phyloP scores from a whole-genome alignment of 1,284 basidiomycete genomes.

The Caloboletus firmus region DNA sequence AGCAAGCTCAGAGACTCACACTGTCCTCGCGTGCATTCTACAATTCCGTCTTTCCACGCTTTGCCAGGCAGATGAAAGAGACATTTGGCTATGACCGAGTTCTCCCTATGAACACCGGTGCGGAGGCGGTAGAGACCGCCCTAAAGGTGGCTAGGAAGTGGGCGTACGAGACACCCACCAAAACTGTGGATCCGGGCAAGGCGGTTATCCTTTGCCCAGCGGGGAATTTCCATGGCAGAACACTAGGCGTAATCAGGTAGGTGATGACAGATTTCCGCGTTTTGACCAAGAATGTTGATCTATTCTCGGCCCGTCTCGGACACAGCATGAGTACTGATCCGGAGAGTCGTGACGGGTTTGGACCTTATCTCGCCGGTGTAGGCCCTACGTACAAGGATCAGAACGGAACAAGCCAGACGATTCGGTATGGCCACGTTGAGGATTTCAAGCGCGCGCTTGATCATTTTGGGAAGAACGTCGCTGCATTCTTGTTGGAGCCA shows the following conservation, averaged over 20 bases:
- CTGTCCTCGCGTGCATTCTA: slow-evolving; percentile 97
- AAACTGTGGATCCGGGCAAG: slow-evolving; percentile 54
- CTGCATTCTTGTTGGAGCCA: slow-evolving; percentile 94
- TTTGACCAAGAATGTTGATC: slow-evolving; percentile 7
- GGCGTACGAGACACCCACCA: slow-evolving; percentile 87
- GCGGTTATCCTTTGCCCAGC: slow-evolving; percentile 87
- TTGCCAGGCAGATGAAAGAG: slow-evolving; percentile 83
- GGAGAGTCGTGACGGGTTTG: slow-evolving; percentile 84
- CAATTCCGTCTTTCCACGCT: slow-evolving; percentile 87
- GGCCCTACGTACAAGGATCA: slow-evolving; percentile 72
- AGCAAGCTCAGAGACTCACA: slow-evolving; percentile 89
- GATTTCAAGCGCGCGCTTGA: slow-evolving; percentile 85
- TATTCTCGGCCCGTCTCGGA: slow-evolving; percentile 12
- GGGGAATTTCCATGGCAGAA: slow-evolving; percentile 97
- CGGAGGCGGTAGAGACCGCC: slow-evolving; percentile 93
- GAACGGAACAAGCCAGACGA: slow-evolving; percentile 50
- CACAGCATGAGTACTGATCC: slow-evolving; percentile 93
- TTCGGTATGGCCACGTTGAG: slow-evolving; percentile 80
- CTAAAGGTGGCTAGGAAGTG: slow-evolving; percentile 89
- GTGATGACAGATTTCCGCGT: slow-evolving; percentile 12
- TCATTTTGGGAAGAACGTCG: slow-evolving; percentile 80
- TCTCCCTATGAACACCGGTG: slow-evolving; percentile 99
- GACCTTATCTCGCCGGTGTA: slow-evolving; percentile 85
- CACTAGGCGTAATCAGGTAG: slow-evolving; percentile 83
- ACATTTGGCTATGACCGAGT: slow-evolving; percentile 94